Evolutionary conservation across 352 stramenopile species (phyloP).

Genomic region (Phytophthora boehmeriae): DNA sequence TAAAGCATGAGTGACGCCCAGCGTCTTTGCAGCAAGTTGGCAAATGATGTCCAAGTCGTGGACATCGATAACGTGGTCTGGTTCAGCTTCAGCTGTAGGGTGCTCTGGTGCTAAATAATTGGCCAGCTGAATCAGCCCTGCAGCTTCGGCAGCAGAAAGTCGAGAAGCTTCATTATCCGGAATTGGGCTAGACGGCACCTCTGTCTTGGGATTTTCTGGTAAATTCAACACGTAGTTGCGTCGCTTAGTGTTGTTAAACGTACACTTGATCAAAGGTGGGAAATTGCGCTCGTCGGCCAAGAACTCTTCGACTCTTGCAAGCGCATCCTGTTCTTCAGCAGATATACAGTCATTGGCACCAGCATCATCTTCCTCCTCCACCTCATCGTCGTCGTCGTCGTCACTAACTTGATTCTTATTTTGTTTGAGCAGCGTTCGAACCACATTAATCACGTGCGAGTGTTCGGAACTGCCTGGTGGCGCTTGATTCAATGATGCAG

Average conservation of each 20-base stretch:
- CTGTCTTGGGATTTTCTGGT: slow-evolving; percentile 11
- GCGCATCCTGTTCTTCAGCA: slow-evolving; percentile 1
- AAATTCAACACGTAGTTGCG: slow-evolving; percentile 41
- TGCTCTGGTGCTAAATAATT: background rate
- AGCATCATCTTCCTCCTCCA: slow-evolving; percentile 2
- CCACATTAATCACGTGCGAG: slow-evolving; percentile 33
- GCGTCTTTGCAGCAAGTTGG: slow-evolving; percentile 36
- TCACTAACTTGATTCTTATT: no score
- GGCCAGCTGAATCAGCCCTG: slow-evolving; percentile 14
- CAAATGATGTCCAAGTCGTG: slow-evolving; percentile 63
- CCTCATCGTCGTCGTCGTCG: slow-evolving; percentile 1
- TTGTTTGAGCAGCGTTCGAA: slow-evolving; percentile 14
- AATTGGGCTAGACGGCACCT: slow-evolving; percentile 19
- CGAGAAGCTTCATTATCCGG: slow-evolving; percentile 28
- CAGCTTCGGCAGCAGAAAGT: slow-evolving; percentile 13
- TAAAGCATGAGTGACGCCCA: slow-evolving; percentile 48
- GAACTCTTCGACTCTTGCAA: slow-evolving; percentile 15
- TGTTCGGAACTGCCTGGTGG: slow-evolving; percentile 16
- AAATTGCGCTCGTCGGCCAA: slow-evolving; percentile 12
- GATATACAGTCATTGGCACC: background rate
- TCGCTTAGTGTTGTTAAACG: slow-evolving; percentile 36
- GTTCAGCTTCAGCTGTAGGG: slow-evolving; percentile 10
- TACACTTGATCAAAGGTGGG: slow-evolving; percentile 24
- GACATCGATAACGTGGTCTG: slow-evolving; percentile 20
- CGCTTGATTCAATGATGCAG: slow-evolving; percentile 11